Evolutionary conservation across 331 rosid species (phyloP).

Genomic region (Acacia concinna): DNA sequence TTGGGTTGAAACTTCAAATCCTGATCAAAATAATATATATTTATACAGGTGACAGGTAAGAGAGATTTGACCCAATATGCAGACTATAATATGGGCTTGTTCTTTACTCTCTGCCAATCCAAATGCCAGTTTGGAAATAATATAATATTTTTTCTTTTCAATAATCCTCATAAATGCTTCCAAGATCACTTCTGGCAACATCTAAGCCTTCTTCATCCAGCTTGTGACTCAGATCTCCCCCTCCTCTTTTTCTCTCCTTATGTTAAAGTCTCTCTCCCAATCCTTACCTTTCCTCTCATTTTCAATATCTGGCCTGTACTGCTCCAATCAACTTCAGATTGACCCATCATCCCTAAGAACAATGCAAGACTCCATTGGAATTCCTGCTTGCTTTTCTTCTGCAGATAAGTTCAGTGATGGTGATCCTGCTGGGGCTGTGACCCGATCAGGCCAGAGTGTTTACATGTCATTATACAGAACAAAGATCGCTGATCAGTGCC

Average conservation of each 20-base stretch:
- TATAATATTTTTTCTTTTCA: background rate
- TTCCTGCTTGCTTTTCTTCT: slow-evolving; percentile 77
- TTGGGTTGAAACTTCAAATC: slow-evolving; percentile 9
- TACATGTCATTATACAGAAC: slow-evolving; percentile 67
- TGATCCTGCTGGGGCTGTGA: slow-evolving; percentile 48
- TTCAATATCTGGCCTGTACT: slow-evolving; percentile 22
- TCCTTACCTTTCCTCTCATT: slow-evolving; percentile 26
- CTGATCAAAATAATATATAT: background rate
- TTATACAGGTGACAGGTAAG: background rate
- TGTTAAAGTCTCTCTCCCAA: background rate
- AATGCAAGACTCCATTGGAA: slow-evolving; percentile 75
- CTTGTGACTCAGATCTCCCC: background rate
- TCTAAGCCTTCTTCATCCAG: slow-evolving; percentile 35
- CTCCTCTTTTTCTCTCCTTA: background rate
- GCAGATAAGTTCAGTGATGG: slow-evolving; percentile 45
- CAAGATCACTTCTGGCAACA: slow-evolving; percentile 66
- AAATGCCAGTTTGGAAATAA: background rate
- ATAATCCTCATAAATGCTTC: slow-evolving; percentile 45
- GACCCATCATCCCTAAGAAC: background rate
- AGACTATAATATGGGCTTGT: background rate
- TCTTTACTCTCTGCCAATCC: background rate
- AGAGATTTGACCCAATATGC: background rate
- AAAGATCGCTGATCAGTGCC: slow-evolving; percentile 68
- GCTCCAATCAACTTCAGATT: background rate
- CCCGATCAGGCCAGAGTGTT: slow-evolving; percentile 73